These are phyloP conservation scores for Adansonia madagascariensis DNA, from an alignment of 441 rosid species.

Conservation along the genomic window DNA sequence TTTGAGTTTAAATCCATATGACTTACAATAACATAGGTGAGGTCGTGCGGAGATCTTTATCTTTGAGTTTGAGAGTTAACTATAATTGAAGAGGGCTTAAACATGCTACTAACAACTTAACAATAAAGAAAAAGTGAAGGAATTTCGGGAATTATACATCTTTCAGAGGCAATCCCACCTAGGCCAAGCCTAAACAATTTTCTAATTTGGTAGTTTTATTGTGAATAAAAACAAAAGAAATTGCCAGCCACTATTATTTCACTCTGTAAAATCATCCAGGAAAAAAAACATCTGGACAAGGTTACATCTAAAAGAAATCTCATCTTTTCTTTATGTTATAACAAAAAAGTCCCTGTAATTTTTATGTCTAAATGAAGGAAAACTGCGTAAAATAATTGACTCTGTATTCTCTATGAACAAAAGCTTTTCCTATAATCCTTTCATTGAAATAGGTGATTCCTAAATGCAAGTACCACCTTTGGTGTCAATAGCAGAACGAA, in stretches of 20 bases:
- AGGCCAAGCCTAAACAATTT: neutral
- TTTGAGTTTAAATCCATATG: neutral
- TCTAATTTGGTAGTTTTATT: neutral
- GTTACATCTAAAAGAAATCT: neutral
- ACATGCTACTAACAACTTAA: too few species aligned
- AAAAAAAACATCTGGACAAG: too few species aligned
- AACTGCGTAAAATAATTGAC: neutral
- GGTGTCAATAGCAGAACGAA: slow-evolving; percentile 71
- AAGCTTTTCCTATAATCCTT: neutral
- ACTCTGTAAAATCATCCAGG: too few species aligned
- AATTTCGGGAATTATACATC: too few species aligned
- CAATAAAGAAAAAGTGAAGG: too few species aligned
- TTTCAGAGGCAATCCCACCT: too few species aligned
- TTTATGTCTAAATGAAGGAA: neutral
- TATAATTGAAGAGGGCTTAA: too few species aligned
- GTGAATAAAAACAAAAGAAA: too few species aligned
- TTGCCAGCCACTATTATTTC: too few species aligned
- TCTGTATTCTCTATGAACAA: neutral
- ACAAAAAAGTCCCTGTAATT: neutral
- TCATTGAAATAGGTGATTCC: slow-evolving; percentile 53
- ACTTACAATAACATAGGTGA: too few species aligned
- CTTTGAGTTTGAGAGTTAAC: too few species aligned
- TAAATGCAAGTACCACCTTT: slow-evolving; percentile 48
- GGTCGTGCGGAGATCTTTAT: too few species aligned
- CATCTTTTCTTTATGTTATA: neutral